A percentile compares a stretch with the other conserved stretches of the same genome.
These are phyloP conservation scores for Ophiostoma ips DNA, from an alignment of 2,329 filamentous ascomycete genomes.

Conservation along the genomic window DNA sequence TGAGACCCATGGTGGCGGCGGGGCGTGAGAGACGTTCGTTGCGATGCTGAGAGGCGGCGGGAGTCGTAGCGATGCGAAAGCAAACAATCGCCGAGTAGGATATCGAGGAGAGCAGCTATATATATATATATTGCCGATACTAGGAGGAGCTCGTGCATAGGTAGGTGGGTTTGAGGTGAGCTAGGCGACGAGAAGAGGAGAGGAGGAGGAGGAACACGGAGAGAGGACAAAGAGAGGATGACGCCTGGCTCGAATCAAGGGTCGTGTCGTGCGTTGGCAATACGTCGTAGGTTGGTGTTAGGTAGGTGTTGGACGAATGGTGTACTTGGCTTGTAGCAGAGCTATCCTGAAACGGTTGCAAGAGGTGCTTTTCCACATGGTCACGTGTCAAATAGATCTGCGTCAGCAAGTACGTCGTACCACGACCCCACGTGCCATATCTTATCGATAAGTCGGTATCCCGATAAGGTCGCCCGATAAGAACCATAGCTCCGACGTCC, in stretches of 20 bases:
- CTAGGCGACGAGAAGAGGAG: background rate
- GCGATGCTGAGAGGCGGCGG: background rate
- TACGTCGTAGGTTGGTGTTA: background rate
- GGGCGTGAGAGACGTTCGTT: background rate
- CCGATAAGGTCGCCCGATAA: too few relatives aligned
- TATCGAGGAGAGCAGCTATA: background rate
- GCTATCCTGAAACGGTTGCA: too few relatives aligned
- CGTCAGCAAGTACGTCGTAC: too few relatives aligned
- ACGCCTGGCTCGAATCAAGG: background rate
- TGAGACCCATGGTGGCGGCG: slow-evolving; percentile 55
- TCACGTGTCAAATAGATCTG: too few relatives aligned
- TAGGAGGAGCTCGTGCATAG: too few relatives aligned
- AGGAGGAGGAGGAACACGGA: background rate
- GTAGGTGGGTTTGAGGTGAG: background rate
- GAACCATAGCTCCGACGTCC: background rate
- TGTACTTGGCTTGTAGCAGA: too few relatives aligned
- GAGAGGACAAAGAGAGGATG: background rate
- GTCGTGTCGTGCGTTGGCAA: background rate
- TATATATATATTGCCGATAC: too few relatives aligned
- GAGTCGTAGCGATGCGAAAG: too few relatives aligned
- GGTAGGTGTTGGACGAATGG: background rate
- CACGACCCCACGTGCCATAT: too few relatives aligned
- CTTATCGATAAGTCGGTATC: too few relatives aligned
- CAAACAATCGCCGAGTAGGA: background rate
- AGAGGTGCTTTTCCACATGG: too few relatives aligned